Base-by-base conservation (phyloP, 305 asterid species). In the Vinca major region DNA sequence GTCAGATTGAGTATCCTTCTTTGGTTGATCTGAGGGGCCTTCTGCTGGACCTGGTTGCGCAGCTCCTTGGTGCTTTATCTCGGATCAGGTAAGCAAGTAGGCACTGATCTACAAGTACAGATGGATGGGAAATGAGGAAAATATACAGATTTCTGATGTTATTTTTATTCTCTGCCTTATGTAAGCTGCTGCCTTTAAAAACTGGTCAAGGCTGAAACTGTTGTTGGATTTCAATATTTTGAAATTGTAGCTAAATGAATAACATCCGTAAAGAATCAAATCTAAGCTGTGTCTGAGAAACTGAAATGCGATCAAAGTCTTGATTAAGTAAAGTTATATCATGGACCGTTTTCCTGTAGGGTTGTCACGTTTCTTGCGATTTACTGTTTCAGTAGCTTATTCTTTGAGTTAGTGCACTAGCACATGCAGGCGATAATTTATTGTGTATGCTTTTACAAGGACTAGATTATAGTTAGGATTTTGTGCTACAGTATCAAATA, bases 21-120 rank as follows among this genome's bases (percentile, higher is more conserved):
- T 87, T 94, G 80, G 97, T 94, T 79, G 99, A 94, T 84, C 86
- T 94, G 77, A 88, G 99, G 79, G 96, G 99, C 74, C 98, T 94
- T 81, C 95, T 94, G 72, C 86, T 94, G 80, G 99, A 94, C 84
- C 83, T 94, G 68, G 99, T 91, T 52, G 99, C 99, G 26, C 99
- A 94, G 76, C 96, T 94, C 55, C 97, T 94, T 70, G 98, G 99
- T 74, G 99, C 98, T 77, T 78, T 94, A 65, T 94, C 99, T 60
- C 91, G 92, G 74, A 91, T 94, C 85, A 88, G 99, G 99, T 88
- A 79, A 79, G 48, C 68, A 60, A 67, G 39, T 44, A 20, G 20
- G 7, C 33, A 3, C 11, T 56, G 47, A 26, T 13, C 19, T 68
- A 33, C 17, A 48, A 43, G 26, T 37, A 53, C 33, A 17, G 19